Evolutionary conservation across 164 flowering plant species (phyloP), one percentile per base, ranked within the genome.

Genomic region (Nymphaea colorata): DNA sequence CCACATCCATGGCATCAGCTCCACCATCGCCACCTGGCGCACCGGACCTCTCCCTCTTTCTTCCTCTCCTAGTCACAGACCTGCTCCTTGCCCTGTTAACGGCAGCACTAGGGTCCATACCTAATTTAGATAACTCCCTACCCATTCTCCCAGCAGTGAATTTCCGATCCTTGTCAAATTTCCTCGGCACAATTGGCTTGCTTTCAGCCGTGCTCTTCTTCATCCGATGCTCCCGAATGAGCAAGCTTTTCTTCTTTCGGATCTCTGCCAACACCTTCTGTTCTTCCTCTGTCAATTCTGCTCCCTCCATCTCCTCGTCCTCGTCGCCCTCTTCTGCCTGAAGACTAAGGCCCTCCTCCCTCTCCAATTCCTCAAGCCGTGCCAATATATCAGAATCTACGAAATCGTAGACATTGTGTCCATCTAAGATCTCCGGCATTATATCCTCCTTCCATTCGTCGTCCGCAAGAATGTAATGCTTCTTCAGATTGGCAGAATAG

Each of bases 161-260:
- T 76, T 79, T 72, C 76, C 64, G 76, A 70, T 87, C 91, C 73
- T 88, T 88, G 76, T 93, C 88, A 65, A 86, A 85, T 69, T 93
- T 93, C 68, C 98, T 87, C 0, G 98, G 91, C 43, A 92, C 85
- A 64, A 45, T 84, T 2, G 96, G 82, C 44, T 88, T 70, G 75
- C 83, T 90, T 75, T 84, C 90, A 6, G 98, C 98, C 61, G 89
- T 88, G 71, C 89, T 93, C 72, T 90, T 93, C 82, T 90, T 93
- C 16, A 90, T 81, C 72, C 93, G 86, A 62, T 93, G 96, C 69
- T 85, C 76, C 69, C 80, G 87, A 67, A 90, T 88, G 73, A 88
- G 90, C 76, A 84, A 64, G 66, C 85, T 85, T 73, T 93, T 90
- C 87, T 86, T 90, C 68, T 79, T 87, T 73, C 93, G 77, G 70